Percentiles rank a stretch among this genome's conserved stretches.
Evolutionary conservation across 2,329 filamentous ascomycete genomes (phyloP).

Genomic region (Coleophoma eucalyptorum): DNA sequence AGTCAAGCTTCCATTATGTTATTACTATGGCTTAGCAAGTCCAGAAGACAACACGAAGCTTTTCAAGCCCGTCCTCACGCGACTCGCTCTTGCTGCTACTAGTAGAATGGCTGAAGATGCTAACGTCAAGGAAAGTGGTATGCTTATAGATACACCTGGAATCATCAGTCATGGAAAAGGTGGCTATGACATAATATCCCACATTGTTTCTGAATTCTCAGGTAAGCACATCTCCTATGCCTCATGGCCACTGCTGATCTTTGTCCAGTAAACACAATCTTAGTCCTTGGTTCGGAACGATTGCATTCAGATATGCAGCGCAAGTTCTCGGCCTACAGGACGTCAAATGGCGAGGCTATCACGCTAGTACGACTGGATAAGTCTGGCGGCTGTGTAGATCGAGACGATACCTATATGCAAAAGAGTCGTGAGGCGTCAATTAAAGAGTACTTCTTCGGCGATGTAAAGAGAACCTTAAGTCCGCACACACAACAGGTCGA

Average conservation of each 20-base stretch:
- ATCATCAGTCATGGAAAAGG: constrained; percentile 61
- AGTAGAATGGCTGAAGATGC: constrained; percentile 74
- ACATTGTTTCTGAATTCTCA: constrained; percentile 69
- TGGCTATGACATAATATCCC: constrained; percentile 73
- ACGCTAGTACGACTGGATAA: constrained; percentile 76
- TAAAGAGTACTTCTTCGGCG: constrained; percentile 93
- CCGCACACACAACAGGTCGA: constrained; percentile 85
- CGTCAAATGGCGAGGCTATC: constrained; percentile 62
- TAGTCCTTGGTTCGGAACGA: constrained; percentile 76
- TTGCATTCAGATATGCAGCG: constrained; percentile 71
- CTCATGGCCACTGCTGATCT: constrained; percentile 2
- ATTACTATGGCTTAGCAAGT: constrained; percentile 75
- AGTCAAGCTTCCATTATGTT: constrained; percentile 87
- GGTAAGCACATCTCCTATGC: constrained; percentile 37
- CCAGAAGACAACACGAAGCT: constrained; percentile 69
- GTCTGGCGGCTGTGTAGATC: constrained; percentile 78
- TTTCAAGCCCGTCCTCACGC: constrained; percentile 71
- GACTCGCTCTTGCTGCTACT: constrained; percentile 74
- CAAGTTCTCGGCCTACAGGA: constrained; percentile 57
- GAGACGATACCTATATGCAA: constrained; percentile 72
- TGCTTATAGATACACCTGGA: constrained; percentile 82
- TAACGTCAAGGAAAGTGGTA: constrained; percentile 66
- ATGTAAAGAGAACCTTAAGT: constrained; percentile 69
- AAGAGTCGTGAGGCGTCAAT: constrained; percentile 71
- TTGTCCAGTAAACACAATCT: constrained; percentile 65